phyloP scores from a whole-genome alignment of 2,329 filamentous ascomycete genomes.

The Colletotrichum theobromicola region DNA sequence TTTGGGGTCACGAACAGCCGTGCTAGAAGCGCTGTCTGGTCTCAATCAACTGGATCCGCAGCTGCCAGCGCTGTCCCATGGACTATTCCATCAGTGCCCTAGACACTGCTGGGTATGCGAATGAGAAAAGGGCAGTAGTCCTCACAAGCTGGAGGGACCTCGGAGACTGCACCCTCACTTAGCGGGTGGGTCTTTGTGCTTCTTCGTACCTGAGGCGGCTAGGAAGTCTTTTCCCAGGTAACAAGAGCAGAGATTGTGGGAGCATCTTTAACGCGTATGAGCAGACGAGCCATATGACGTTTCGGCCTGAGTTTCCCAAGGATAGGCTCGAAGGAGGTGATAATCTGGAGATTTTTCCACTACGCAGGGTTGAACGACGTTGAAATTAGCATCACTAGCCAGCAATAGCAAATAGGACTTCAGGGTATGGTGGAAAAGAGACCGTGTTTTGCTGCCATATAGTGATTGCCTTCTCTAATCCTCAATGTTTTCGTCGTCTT shows the following conservation, averaged over 20 bases:
- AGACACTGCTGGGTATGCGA: neutral
- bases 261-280: neutral
- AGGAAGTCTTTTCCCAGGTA: accelerated
- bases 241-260: neutral
- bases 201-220: no score
- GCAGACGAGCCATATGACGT: neutral
- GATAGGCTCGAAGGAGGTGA: neutral
- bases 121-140: neutral
- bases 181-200: no score
- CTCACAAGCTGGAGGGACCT: neutral
- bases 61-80: neutral
- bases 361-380: neutral
- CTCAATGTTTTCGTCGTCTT: neutral
- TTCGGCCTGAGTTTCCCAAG: neutral
- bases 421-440: neutral
- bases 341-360: neutral
- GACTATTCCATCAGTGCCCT: neutral
- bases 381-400: neutral
- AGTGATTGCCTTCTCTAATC: neutral
- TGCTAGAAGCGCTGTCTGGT: neutral
- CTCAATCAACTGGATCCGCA: neutral
- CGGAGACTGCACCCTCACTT: no score
- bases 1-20: neutral
- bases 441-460: neutral
- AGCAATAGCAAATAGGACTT: neutral